These are phyloP conservation scores for Nidula niveotomentosa DNA, from an alignment of 1,284 basidiomycete species.

Conservation along the genomic window DNA sequence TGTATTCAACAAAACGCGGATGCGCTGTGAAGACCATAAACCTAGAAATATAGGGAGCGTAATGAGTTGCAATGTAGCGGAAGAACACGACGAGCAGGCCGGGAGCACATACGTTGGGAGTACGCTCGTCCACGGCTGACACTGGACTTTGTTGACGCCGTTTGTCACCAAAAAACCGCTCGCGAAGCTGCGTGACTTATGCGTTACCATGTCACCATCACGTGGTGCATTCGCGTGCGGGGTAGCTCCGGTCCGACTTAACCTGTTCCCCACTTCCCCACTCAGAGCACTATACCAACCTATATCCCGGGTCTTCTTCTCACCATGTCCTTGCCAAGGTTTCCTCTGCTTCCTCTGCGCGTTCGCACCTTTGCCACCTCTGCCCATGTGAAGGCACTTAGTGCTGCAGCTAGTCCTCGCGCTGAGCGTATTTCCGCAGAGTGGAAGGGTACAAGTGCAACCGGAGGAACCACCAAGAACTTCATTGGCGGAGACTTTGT, in stretches of 20 bases:
- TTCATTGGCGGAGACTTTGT: slow-evolving; percentile 88
- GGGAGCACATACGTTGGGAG: too few species aligned
- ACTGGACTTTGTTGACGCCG: too few species aligned
- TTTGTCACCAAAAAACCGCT: neutral
- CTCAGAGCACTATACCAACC: neutral
- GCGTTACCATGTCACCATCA: neutral
- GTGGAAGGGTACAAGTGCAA: slow-evolving; percentile 86
- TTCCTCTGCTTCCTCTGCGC: slow-evolving; percentile 31
- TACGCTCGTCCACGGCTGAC: too few species aligned
- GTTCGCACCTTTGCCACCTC: slow-evolving; percentile 40
- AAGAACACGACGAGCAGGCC: too few species aligned
- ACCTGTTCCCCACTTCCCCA: neutral
- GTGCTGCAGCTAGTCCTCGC: slow-evolving; percentile 49
- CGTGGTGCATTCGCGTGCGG: slow-evolving; percentile 1
- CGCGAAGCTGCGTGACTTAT: neutral
- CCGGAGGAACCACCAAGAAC: slow-evolving; percentile 85
- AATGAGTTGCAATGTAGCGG: too few species aligned
- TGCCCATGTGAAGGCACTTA: slow-evolving; percentile 46
- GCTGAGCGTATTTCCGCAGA: slow-evolving; percentile 68
- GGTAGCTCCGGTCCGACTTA: neutral
- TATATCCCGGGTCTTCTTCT: slow-evolving; percentile 7
- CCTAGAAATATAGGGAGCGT: too few species aligned
- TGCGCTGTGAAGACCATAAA: too few species aligned
- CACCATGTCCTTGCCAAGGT: slow-evolving; percentile 33
- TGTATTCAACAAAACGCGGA: too few species aligned